Evolutionary conservation across 345 rosid species (phyloP).

Genomic region (Populus ilicifolia): DNA sequence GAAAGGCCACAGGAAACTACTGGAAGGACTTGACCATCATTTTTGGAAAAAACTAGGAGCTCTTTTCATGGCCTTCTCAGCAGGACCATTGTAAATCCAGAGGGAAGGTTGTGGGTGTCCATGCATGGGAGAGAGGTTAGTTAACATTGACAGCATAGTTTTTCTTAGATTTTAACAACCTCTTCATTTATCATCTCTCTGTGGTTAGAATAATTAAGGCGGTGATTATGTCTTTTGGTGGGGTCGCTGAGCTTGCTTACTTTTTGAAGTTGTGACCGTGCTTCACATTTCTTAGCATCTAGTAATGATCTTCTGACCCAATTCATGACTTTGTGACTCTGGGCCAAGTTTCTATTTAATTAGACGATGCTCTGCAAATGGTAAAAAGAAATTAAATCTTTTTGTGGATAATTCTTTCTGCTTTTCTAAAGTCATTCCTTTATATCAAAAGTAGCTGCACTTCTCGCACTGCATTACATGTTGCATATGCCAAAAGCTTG

Average conservation of each 20-base stretch:
- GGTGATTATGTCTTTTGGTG: neutral
- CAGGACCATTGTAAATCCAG: constrained; percentile 8
- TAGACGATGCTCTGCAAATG: neutral
- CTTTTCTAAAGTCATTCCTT: constrained; percentile 15
- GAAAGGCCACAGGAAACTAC: constrained; percentile 6
- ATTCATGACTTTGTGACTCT: constrained; percentile 12
- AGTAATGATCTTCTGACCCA: constrained; percentile 23
- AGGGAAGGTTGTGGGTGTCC: constrained; percentile 16
- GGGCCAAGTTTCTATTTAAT: neutral
- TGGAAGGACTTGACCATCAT: neutral
- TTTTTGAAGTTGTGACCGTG: neutral
- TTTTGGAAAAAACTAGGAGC: neutral
- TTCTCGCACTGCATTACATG: neutral
- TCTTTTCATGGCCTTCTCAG: constrained; percentile 17
- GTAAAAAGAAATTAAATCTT: neutral
- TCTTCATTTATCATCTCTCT: constrained; percentile 16
- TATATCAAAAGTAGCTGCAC: neutral
- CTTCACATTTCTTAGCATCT: constrained; percentile 6
- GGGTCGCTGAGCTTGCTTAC: constrained; percentile 13
- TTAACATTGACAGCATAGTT: neutral
- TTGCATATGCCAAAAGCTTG: neutral
- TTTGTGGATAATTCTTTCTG: neutral
- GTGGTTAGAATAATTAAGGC: neutral
- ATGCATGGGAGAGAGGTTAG: constrained; percentile 2
- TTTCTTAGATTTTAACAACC: constrained; percentile 14